phyloP scores from a whole-genome alignment of 805 yeast genomes.

The Kluyveromyces starmeri region DNA sequence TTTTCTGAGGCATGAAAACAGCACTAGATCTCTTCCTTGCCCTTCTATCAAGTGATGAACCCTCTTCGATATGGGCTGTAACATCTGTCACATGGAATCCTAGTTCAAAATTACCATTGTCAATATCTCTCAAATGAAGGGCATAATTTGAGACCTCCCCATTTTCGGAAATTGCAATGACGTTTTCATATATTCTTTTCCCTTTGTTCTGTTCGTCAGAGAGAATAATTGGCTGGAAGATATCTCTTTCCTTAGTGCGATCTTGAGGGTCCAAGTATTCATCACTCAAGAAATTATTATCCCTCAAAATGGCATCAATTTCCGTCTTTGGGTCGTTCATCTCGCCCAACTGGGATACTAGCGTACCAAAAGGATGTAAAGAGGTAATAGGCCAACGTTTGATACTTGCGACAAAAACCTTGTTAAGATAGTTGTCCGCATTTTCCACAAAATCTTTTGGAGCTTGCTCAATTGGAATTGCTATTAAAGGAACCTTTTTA shows the following conservation, averaged over 20 bases:
- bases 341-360: constrained; percentile 77
- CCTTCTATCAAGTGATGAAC: constrained; percentile 74
- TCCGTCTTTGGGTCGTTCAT: constrained; percentile 71
- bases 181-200: constrained; percentile 20
- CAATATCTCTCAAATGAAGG: constrained; percentile 59
- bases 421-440: constrained; percentile 72
- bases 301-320: constrained; percentile 82
- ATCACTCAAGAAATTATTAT: constrained; percentile 72
- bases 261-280: constrained; percentile 52
- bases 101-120: constrained; percentile 53
- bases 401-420: constrained; percentile 85
- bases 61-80: constrained; percentile 59
- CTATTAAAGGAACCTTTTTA: constrained; percentile 93
- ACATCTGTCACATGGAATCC: constrained; percentile 85
- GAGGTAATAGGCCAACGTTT: constrained; percentile 99
- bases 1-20: constrained; percentile 75
- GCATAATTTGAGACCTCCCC: constrained; percentile 58
- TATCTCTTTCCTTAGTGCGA: constrained; percentile 22
- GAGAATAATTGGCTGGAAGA: constrained; percentile 18
- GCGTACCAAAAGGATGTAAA: constrained; percentile 93
- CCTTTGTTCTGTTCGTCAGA: constrained; percentile 14
- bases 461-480: constrained; percentile 97
- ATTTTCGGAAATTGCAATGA: constrained; percentile 28
- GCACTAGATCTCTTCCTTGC: constrained; percentile 85
- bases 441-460: constrained; percentile 92